phyloP scores from a whole-genome alignment of 352 stramenopile species.

The Thalassiosira mediterranea region DNA sequence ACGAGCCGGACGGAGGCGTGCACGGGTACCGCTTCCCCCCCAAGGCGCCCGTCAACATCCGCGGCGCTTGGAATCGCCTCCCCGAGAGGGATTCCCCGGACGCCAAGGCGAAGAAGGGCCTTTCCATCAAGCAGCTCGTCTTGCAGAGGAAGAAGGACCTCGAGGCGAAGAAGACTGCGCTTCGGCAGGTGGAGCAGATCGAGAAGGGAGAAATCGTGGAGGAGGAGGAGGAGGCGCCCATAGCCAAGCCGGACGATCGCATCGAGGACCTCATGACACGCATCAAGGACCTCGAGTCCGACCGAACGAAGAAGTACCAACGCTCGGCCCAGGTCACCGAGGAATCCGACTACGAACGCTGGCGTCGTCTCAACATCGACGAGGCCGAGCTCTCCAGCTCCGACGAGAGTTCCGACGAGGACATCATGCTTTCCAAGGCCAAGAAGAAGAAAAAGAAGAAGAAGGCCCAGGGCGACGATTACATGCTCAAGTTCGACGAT shows the following conservation, averaged over 20 bases:
- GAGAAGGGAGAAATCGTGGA: neutral
- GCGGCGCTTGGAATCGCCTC: neutral
- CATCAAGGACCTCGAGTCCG: conserved; percentile 11
- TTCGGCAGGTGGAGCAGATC: neutral
- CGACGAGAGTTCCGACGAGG: conserved; percentile 26
- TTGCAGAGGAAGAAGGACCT: conserved; percentile 10
- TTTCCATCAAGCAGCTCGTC: conserved; percentile 8
- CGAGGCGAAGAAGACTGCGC: neutral
- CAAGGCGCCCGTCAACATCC: neutral
- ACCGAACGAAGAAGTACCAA: conserved; percentile 9
- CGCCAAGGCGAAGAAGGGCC: neutral
- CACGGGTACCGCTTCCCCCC: neutral
- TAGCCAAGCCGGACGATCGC: neutral
- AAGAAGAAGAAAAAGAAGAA: conserved; percentile 14
- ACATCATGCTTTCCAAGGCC: neutral
- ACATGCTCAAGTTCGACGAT: conserved; percentile 31
- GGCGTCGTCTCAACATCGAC: neutral
- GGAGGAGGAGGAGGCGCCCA: neutral
- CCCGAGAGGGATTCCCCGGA: neutral
- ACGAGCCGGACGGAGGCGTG: neutral
- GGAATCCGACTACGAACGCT: conserved; percentile 8
- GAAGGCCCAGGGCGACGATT: conserved; percentile 6
- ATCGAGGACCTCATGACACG: conserved; percentile 16
- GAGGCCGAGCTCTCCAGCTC: conserved; percentile 16
- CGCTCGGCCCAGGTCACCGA: neutral